Conservation (phyloP, 768 basidiomycete species). For the Russula foetens region DNA sequence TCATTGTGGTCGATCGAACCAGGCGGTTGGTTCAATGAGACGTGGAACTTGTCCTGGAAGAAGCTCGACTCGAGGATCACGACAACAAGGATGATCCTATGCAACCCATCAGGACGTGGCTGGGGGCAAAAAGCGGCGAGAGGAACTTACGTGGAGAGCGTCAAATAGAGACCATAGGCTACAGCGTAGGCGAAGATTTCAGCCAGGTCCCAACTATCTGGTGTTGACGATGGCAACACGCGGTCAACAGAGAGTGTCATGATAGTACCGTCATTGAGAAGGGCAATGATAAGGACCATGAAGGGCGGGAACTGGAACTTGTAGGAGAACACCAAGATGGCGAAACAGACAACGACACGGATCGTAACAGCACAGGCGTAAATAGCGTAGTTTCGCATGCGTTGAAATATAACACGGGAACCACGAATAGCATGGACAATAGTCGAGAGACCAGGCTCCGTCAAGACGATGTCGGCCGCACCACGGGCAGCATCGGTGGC, state of each 20-base stretch:
- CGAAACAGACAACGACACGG: constrained; percentile 97
- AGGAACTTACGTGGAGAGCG: constrained; percentile 71
- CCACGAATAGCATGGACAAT: constrained; percentile 98
- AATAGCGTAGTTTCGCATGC: constrained; percentile 99
- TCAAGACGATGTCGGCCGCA: constrained; percentile 96
- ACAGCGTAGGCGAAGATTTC: constrained; percentile 96
- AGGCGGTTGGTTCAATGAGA: constrained; percentile 37
- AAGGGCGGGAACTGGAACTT: constrained; percentile 99
- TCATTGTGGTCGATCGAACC: constrained; percentile 44
- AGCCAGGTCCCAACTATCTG: constrained; percentile 91
- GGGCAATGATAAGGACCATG: constrained; percentile 97
- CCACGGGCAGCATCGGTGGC: constrained; percentile 98
- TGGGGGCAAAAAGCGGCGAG: constrained; percentile 8
- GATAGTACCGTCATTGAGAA: constrained; percentile 97
- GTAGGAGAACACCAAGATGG: constrained; percentile 92
- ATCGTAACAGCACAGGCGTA: constrained; percentile 94
- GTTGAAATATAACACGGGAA: constrained; percentile 98
- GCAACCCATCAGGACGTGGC: constrained; percentile 8
- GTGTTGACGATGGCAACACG: constrained; percentile 85
- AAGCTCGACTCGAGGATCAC: constrained; percentile 82
- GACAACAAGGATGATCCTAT: constrained; percentile 66
- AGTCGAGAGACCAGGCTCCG: constrained; percentile 97
- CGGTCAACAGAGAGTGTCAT: constrained; percentile 97
- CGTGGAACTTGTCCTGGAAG: constrained; percentile 85
- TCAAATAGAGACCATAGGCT: constrained; percentile 92